Base-by-base conservation (phyloP, 2,329 filamentous ascomycete genomes). In the Pestalotiopsis sp. region DNA sequence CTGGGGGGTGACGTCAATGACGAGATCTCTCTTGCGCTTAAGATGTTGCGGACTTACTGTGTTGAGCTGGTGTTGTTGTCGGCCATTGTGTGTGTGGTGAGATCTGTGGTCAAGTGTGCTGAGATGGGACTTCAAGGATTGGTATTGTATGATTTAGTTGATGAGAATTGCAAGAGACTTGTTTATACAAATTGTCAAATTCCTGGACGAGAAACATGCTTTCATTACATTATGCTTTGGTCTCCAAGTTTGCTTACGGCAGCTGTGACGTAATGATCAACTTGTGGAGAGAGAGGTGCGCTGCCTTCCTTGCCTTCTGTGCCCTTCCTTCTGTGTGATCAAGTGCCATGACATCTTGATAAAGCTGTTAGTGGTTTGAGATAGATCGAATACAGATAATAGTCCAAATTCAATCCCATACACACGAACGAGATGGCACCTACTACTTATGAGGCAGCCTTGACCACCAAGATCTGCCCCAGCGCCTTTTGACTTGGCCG, bases 1-100 rank as follows among this genome's bases (percentile, higher is more conserved):
- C 75, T 78, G 41, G 17, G 5, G n/a, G 17, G 17, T 14, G n/a
- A 40, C 45, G 63, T 65, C 25, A 65, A 45, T 20, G n/a, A 23
- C 14, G 59, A 17, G 20, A 61, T 14, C 7, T 20, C 45, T 41
- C 12, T 14, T 13, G 14, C 4, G 40, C 9, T n/a, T n/a, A 27
- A 27, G 9, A 1, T 36, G 23, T 13, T 17, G 25, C 31, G 31
- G n/a, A 59, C 57, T 60, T 23, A 60, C 57, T 60, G 57, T 6
- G 57, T 36, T 60, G 23, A 27, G 31, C 57, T 52, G 6, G 45
- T 52, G 45, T 52, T 52, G 45, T 52, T 52, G 45, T 52, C 45
- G 17, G 45, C 45, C 45, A 52, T 52, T 17, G 45, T 52, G 45
- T n/a, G 57, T 60, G 56, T 2, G 20, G 23, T 23, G 20, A 31